phyloP scores from a whole-genome alignment of 495 filamentous ascomycete genomes.

The Neurospora sp. region DNA sequence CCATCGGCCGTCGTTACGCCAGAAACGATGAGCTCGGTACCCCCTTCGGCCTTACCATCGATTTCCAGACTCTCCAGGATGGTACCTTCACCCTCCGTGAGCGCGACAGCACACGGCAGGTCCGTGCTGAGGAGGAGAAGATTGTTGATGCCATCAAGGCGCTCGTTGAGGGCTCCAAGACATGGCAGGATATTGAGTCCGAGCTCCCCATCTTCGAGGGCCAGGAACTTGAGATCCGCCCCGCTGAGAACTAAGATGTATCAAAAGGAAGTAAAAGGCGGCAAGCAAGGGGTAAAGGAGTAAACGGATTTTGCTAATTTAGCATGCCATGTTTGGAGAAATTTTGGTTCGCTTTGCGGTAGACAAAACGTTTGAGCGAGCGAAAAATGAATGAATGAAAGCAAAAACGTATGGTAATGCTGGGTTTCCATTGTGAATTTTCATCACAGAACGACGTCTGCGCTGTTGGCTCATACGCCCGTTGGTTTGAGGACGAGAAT shows the following conservation, averaged over 20 bases:
- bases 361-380: background rate
- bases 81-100: conserved; percentile 62
- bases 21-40: conserved; percentile 68
- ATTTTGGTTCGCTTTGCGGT: background rate
- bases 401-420: background rate
- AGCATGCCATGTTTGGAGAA: background rate
- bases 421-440: background rate
- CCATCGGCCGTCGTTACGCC: conserved; percentile 66
- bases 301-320: background rate
- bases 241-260: background rate
- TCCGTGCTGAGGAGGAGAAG: conserved; percentile 52
- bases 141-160: conserved; percentile 52
- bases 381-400: background rate
- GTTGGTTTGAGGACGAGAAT: background rate
- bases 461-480: background rate
- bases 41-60: conserved; percentile 58
- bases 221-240: conserved; percentile 36
- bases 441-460: background rate
- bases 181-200: conserved; percentile 49
- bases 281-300: background rate
- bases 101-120: conserved; percentile 62
- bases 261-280: background rate
- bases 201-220: conserved; percentile 52
- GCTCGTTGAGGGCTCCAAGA: conserved; percentile 48
- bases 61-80: conserved; percentile 69